phyloP scores from a whole-genome alignment of 768 basidiomycete species.

The Lyophyllum semitale region DNA sequence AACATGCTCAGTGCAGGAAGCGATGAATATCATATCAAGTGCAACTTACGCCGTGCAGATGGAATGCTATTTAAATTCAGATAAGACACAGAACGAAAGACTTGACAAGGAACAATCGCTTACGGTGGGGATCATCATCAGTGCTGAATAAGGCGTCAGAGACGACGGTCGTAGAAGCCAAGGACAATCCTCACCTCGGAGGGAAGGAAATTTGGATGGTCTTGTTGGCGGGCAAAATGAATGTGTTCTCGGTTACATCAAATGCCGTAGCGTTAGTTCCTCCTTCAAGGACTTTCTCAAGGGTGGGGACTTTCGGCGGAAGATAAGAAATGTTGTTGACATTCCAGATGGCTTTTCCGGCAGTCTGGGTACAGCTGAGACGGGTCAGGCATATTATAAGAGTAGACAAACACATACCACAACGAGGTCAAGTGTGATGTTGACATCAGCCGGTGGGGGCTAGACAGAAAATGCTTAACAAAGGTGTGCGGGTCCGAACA shows the following conservation, averaged over 20 bases:
- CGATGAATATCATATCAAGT: neutral
- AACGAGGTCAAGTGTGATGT: slow-evolving; percentile 24
- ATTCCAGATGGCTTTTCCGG: slow-evolving; percentile 26
- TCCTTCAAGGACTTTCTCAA: slow-evolving; percentile 38
- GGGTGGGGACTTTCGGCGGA: slow-evolving; percentile 28
- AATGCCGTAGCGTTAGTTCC: slow-evolving; percentile 34
- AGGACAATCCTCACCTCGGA: slow-evolving; percentile 16
- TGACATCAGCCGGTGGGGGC: slow-evolving; percentile 27
- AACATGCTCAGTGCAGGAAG: neutral
- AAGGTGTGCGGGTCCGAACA: neutral
- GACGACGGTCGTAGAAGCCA: neutral
- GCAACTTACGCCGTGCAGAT: slow-evolving; percentile 31
- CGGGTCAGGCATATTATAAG: no score
- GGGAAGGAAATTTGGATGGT: slow-evolving; percentile 41
- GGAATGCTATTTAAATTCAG: slow-evolving; percentile 23
- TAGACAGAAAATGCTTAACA: neutral
- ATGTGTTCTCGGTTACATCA: slow-evolving; percentile 37
- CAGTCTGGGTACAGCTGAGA: slow-evolving; percentile 4
- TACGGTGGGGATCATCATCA: slow-evolving; percentile 31
- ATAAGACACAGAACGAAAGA: neutral
- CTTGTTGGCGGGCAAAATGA: slow-evolving; percentile 37
- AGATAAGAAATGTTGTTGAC: slow-evolving; percentile 35
- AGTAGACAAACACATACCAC: slow-evolving; percentile 17
- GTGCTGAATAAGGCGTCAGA: slow-evolving; percentile 11
- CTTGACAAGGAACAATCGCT: neutral